A percentile compares a stretch with the other conserved stretches of the same genome.
Evolutionary conservation across 306 rosid genomes (phyloP).

Genomic region (Vigna hirtella): DNA sequence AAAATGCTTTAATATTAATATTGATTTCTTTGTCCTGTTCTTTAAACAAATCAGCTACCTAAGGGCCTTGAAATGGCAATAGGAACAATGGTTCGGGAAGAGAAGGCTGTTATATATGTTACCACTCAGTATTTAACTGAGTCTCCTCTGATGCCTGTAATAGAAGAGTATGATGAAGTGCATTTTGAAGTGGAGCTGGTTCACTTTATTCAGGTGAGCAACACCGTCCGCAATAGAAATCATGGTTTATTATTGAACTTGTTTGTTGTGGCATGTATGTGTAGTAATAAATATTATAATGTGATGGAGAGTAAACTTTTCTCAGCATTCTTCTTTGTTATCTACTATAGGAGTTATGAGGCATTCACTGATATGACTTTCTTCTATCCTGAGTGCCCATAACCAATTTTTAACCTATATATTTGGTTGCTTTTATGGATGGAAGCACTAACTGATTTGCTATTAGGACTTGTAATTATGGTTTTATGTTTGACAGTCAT

Average conservation of each 20-base stretch:
- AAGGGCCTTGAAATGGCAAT: conserved; percentile 98
- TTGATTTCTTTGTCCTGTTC: conserved; percentile 29
- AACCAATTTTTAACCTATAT: conserved; percentile 12
- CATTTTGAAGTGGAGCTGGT: conserved; percentile 93
- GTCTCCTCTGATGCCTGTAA: conserved; percentile 71
- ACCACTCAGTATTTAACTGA: conserved; percentile 72
- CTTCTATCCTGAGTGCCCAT: conserved; percentile 13
- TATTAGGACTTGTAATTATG: conserved; percentile 13
- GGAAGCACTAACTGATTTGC: not conserved
- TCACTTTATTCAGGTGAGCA: conserved; percentile 88
- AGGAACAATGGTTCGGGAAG: conserved; percentile 87
- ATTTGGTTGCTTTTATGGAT: not conserved
- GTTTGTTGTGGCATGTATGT: conserved; percentile 24
- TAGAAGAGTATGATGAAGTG: conserved; percentile 79
- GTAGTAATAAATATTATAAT: conserved; percentile 7
- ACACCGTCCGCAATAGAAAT: conserved; percentile 39
- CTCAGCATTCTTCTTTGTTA: conserved; percentile 24
- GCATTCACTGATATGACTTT: conserved; percentile 27
- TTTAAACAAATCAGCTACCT: conserved; percentile 69
- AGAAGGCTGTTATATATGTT: conserved; percentile 84
- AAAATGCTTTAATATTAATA: not conserved
- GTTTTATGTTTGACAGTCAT: not conserved
- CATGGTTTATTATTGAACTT: conserved; percentile 34
- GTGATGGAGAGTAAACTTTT: conserved; percentile 22
- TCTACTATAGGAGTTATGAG: conserved; percentile 15